Evolutionary conservation across 805 yeast genomes (phyloP), one percentile per base, ranked within the genome.

Genomic region (Wickerhamiella hasegawae): DNA sequence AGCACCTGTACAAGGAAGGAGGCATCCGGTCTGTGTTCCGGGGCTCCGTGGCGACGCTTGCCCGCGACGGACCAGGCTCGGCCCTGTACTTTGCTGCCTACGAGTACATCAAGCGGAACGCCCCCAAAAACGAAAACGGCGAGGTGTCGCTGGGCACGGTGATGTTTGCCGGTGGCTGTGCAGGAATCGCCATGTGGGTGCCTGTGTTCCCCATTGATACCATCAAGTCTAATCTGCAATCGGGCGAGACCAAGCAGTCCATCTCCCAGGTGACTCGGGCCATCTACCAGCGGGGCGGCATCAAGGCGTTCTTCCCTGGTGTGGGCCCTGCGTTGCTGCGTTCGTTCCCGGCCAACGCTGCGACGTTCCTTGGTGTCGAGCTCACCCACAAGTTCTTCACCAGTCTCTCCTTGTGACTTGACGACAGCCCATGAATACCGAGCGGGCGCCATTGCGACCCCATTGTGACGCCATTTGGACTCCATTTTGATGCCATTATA

Each of bases 341-440:
- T 57, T 76, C 93, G 28, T 87, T 90, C 77, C 97, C 97, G 3
- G 97, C 97, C 17, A 87, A 90, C 58, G 98, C 98, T n/a, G 97
- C 98, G 6, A 85, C 97, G 2, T 87, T 87, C 62, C 69, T 83
- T 24, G 98, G 97, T 32, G 97, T 87, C 21, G 98, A 87, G 56
- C 51, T 85, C 39, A 81, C 94, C 17, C 52, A 54, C 47, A 42
- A 51, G 35, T 45, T 49, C 33, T 58, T 62, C 49, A 48, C 28
- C 10, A 26, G n/a, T n/a, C n/a, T n/a, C n/a, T n/a, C n/a, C n/a
- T n/a, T n/a, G n/a, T n/a, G n/a, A n/a, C n/a, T n/a, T n/a, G n/a
- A n/a, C n/a, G n/a, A n/a, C n/a, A n/a, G n/a, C n/a, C n/a, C n/a
- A n/a, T n/a, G n/a, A n/a, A n/a, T n/a, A n/a, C n/a, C n/a, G n/a